Evolutionary conservation across 2,329 filamentous ascomycete genomes (phyloP).

Genomic region (Ophiostoma tasmaniense): DNA sequence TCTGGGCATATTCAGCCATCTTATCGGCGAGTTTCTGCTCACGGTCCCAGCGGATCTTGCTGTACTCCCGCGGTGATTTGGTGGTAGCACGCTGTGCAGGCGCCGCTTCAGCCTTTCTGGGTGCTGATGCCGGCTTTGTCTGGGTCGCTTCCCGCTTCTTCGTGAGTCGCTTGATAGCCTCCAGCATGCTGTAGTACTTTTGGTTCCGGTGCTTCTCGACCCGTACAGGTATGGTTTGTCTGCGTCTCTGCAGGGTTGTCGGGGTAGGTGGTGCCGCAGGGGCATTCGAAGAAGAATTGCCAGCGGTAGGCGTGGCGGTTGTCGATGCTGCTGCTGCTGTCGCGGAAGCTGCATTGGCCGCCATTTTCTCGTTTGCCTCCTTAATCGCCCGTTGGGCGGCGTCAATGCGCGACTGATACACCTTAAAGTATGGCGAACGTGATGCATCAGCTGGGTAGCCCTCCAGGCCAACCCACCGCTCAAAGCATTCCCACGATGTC

Average conservation of each 20-base stretch:
- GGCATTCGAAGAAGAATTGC: constrained; percentile 23
- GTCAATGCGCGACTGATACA: constrained; percentile 54
- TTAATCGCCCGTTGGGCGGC: constrained; percentile 47
- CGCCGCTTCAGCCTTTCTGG: constrained; percentile 66
- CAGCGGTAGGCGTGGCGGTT: constrained; percentile 15
- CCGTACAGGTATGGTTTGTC: constrained; percentile 69
- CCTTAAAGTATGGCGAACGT: constrained; percentile 89
- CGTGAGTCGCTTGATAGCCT: constrained; percentile 89
- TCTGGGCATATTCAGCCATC: constrained; percentile 46
- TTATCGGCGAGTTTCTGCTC: constrained; percentile 61
- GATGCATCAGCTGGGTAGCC: constrained; percentile 87
- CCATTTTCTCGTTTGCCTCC: constrained; percentile 44
- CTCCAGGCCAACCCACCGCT: constrained; percentile 89
- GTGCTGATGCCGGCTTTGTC: constrained; percentile 83
- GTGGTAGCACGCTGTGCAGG: constrained; percentile 35
- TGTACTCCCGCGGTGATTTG: constrained; percentile 86
- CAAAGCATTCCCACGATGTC: constrained; percentile 98
- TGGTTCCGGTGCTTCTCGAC: constrained; percentile 83
- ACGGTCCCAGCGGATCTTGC: constrained; percentile 76
- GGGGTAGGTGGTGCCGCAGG: constrained; percentile 22
- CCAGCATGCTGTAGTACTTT: constrained; percentile 79
- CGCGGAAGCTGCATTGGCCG: constrained; percentile 24
- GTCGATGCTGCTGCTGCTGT: constrained; percentile 24
- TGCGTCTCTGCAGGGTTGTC: constrained; percentile 48
- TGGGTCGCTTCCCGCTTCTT: constrained; percentile 82